phyloP scores from a whole-genome alignment of 208 protist genomes.

The Leishmania guyanensis region DNA sequence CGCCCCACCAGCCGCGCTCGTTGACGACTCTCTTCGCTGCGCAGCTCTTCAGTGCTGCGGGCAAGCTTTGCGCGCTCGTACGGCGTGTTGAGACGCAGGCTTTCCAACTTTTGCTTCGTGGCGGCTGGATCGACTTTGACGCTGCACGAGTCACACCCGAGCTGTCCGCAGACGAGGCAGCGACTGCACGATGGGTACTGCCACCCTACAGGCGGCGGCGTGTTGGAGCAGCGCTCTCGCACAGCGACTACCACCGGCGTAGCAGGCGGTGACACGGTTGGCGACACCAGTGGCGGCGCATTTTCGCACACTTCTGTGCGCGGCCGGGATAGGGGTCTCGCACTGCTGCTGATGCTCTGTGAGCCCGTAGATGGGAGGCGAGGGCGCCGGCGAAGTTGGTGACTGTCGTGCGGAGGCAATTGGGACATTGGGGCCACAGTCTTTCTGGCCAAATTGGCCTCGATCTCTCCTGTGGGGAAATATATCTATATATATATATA shows the following conservation, averaged over 20 bases:
- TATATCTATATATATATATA: too few relatives aligned
- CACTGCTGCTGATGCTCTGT: constrained; percentile 13
- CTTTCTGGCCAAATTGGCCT: background rate
- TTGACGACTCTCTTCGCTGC: constrained; percentile 51
- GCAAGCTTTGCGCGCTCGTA: constrained; percentile 74
- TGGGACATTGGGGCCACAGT: constrained; percentile 3
- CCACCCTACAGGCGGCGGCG: constrained; percentile 42
- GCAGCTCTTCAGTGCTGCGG: constrained; percentile 50
- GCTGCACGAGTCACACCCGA: constrained; percentile 55
- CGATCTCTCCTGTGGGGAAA: background rate
- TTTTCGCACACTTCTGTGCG: constrained; percentile 24
- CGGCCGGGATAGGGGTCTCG: constrained; percentile 25
- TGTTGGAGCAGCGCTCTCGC: constrained; percentile 26
- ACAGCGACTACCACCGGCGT: constrained; percentile 14
- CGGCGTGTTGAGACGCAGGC: constrained; percentile 67
- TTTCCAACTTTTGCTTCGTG: constrained; percentile 61
- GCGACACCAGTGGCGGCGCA: constrained; percentile 20
- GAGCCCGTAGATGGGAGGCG: constrained; percentile 16
- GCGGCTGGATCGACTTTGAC: constrained; percentile 49
- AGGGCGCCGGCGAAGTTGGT: constrained; percentile 16
- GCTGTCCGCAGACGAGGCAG: constrained; percentile 65
- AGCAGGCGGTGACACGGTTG: constrained; percentile 31
- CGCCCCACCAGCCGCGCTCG: constrained; percentile 44
- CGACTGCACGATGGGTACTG: constrained; percentile 70
- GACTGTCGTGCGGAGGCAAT: background rate